phyloP scores from a whole-genome alignment of 495 filamentous ascomycete species.

The Barbatosphaeria neglecta region DNA sequence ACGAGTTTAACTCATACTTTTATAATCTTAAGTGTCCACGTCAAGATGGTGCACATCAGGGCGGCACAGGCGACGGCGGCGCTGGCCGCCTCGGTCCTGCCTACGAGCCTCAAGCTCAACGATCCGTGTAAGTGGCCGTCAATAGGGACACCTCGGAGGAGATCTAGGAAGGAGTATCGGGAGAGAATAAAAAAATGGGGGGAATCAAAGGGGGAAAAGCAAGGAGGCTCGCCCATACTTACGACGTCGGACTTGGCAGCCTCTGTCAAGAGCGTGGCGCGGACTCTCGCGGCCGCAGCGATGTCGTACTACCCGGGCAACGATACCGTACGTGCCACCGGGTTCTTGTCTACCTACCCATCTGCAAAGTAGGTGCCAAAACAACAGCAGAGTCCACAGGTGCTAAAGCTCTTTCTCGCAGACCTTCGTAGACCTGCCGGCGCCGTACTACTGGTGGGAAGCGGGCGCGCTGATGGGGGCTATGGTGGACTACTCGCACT shows the following conservation, averaged over 20 bases:
- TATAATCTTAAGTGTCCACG: background rate
- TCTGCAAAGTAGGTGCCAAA: too few species aligned
- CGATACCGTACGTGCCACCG: constrained; percentile 22
- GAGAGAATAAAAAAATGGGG: too few species aligned
- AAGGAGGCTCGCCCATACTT: too few species aligned
- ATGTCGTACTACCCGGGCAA: constrained; percentile 60
- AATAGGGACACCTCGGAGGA: too few species aligned
- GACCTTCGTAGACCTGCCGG: constrained; percentile 52
- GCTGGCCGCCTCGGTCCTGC: constrained; percentile 17
- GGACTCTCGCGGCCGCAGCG: constrained; percentile 36
- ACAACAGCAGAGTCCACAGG: too few species aligned
- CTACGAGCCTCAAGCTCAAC: constrained; percentile 31
- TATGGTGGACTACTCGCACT: constrained; percentile 76
- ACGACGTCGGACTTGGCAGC: constrained; percentile 19
- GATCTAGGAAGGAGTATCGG: too few species aligned
- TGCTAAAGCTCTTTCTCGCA: background rate
- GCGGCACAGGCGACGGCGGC: constrained; percentile 12
- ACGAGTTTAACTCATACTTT: too few species aligned
- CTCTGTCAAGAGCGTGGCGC: constrained; percentile 37
- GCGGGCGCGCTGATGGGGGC: constrained; percentile 60
- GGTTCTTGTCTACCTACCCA: background rate
- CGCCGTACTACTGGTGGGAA: constrained; percentile 78
- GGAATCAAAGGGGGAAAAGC: too few species aligned
- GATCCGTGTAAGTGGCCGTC: constrained; percentile 24
- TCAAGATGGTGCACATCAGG: constrained; percentile 20